Percentiles rank a stretch among this genome's conserved stretches.
Conservation (phyloP, 2,329 filamentous ascomycete species). For the Xylariaceae sp. region DNA sequence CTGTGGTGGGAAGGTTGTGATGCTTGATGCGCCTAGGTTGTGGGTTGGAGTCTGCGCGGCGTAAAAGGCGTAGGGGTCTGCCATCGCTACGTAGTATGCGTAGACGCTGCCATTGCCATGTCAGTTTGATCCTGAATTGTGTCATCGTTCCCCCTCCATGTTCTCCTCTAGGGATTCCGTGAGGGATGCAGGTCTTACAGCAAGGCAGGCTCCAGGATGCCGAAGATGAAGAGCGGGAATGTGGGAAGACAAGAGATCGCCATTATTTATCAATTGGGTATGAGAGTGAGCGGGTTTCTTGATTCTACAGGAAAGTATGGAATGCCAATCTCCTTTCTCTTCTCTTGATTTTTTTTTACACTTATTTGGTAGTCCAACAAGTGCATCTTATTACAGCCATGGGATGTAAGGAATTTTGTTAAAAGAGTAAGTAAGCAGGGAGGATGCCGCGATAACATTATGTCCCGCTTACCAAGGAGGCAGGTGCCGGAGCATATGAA, state of each 20-base stretch:
- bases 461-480: no score
- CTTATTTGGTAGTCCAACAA: no score
- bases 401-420: no score
- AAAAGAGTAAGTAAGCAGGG: no score
- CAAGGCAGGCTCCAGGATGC: slow-evolving; percentile 26
- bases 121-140: not conserved
- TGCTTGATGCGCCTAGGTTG: slow-evolving; percentile 4
- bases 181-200: slow-evolving; percentile 20
- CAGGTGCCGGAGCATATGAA: no score
- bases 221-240: slow-evolving; percentile 25
- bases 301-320: no score
- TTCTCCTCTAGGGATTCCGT: not conserved
- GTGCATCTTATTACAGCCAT: no score
- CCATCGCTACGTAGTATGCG: slow-evolving; percentile 22
- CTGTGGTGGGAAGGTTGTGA: slow-evolving; percentile 13
- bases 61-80: slow-evolving; percentile 28
- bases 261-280: slow-evolving; percentile 16
- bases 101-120: slow-evolving; percentile 15
- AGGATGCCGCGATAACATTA: no score
- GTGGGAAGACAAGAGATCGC: slow-evolving; percentile 20
- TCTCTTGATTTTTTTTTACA: no score
- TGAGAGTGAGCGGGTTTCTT: no score
- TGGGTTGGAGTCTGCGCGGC: slow-evolving; percentile 24
- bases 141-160: not conserved
- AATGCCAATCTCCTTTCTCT: no score